These are phyloP conservation scores for Coemansia sp. DNA, from an alignment of 192 early-diverging fungal species.

Conservation along the genomic window DNA sequence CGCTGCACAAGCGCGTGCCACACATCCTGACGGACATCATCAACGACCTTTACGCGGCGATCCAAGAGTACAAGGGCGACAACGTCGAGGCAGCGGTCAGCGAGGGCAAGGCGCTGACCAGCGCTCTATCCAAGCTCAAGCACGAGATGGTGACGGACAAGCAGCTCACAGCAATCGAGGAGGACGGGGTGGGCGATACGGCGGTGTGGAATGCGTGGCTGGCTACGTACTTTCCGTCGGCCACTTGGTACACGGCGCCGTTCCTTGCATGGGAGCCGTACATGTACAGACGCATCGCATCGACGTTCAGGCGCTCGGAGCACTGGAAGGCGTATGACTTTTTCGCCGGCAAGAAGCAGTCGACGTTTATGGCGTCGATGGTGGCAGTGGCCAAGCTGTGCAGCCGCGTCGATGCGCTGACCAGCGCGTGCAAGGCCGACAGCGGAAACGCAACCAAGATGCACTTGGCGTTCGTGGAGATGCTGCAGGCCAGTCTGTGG, in stretches of 20 bases:
- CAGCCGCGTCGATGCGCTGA: constrained; percentile 55
- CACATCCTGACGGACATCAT: constrained; percentile 82
- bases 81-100: constrained; percentile 38
- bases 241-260: constrained; percentile 74
- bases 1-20: constrained; percentile 76
- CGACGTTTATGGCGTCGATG: constrained; percentile 70
- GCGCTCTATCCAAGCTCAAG: constrained; percentile 66
- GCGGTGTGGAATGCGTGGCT: constrained; percentile 69
- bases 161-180: constrained; percentile 53
- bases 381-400: constrained; percentile 69
- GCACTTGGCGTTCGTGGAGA: constrained; percentile 65
- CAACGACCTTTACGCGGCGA: constrained; percentile 67
- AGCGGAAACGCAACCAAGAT: constrained; percentile 15
- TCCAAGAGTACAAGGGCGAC: constrained; percentile 35
- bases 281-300: constrained; percentile 74
- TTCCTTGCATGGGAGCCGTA: constrained; percentile 89
- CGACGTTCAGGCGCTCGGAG: constrained; percentile 57
- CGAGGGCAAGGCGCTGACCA: constrained; percentile 72
- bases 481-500: constrained; percentile 82
- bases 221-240: constrained; percentile 53
- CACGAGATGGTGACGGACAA: constrained; percentile 75
- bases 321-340: constrained; percentile 75
- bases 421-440: constrained; percentile 18
- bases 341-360: constrained; percentile 70
- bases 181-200: constrained; percentile 58